Conservation (phyloP, 768 basidiomycete genomes). For the Trametes punicea region DNA sequence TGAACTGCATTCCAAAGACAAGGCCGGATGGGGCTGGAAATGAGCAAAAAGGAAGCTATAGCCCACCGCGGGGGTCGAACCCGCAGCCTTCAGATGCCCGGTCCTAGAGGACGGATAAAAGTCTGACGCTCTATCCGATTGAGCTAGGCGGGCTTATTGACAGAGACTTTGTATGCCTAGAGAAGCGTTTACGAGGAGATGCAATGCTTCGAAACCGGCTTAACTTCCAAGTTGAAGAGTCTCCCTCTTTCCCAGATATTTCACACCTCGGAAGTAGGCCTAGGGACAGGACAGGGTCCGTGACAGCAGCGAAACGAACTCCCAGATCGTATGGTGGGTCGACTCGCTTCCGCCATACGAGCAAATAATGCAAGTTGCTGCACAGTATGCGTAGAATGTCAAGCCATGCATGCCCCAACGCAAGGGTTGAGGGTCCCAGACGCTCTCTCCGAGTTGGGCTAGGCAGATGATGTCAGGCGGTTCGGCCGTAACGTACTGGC, state of each 20-base stretch:
- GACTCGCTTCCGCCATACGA: no score
- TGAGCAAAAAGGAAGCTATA: background rate
- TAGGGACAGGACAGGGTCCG: no score
- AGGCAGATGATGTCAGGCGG: constrained; percentile 41
- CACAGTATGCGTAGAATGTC: no score
- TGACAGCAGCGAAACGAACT: no score
- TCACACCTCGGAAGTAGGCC: no score
- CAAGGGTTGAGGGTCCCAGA: constrained; percentile 52
- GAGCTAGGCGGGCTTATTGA: constrained; percentile 52
- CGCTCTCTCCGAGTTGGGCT: constrained; percentile 69
- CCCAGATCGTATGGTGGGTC: no score
- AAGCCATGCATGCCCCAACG: no score
- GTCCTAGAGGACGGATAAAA: constrained; percentile 19
- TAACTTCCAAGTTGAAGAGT: no score
- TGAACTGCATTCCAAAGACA: background rate
- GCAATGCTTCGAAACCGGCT: background rate
- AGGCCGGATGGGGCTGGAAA: no score
- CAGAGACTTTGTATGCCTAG: background rate
- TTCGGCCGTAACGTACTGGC: no score
- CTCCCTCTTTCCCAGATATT: no score
- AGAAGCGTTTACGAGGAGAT: background rate
- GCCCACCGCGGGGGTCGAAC: constrained; percentile 2
- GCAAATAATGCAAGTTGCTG: no score
- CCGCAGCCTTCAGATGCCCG: background rate
- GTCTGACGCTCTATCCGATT: constrained; percentile 69